These are phyloP conservation scores for Bolboschoenoplectus hybrid DNA, from an alignment of 202 grass and related monocot genomes.

Conservation along the genomic window DNA sequence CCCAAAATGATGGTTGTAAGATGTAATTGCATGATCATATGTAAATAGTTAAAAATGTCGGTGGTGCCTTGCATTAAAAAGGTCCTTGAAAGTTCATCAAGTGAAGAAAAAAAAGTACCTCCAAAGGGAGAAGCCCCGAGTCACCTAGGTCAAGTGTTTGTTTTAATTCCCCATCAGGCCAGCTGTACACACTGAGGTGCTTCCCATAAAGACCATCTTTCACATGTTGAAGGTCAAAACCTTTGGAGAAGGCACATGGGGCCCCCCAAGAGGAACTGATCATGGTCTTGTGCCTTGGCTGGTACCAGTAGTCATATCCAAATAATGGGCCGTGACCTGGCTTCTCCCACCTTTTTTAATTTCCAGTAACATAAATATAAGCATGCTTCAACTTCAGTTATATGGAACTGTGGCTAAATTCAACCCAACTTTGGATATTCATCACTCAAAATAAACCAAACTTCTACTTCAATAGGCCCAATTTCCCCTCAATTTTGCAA, in stretches of 20 bases:
- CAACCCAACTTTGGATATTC: not conserved
- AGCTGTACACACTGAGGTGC: conserved; percentile 80
- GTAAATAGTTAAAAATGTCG: not conserved
- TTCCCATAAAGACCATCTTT: conserved; percentile 84
- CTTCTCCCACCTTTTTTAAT: conserved; percentile 74
- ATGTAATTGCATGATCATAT: not conserved
- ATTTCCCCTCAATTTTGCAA: not conserved
- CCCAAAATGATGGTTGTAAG: not conserved
- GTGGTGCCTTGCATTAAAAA: not conserved
- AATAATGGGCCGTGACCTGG: conserved; percentile 74
- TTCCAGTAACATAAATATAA: conserved; percentile 15
- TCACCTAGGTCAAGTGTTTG: conserved; percentile 77
- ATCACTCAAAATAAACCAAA: not conserved
- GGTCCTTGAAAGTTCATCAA: not conserved
- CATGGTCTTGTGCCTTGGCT: conserved; percentile 91
- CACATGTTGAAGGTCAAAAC: conserved; percentile 83
- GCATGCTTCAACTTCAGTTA: not conserved
- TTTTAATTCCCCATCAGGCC: conserved; percentile 88
- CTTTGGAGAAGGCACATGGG: conserved; percentile 66
- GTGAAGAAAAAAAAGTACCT: conserved; percentile 46
- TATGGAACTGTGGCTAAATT: conserved; percentile 1
- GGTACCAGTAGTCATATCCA: conserved; percentile 98
- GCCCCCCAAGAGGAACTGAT: conserved; percentile 97
- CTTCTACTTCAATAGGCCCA: not conserved
- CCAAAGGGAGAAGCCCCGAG: conserved; percentile 70